Evolutionary conservation across 345 rosid species (phyloP), one percentile per base, ranked within the genome.

Genomic region (Eutrema japonicum): DNA sequence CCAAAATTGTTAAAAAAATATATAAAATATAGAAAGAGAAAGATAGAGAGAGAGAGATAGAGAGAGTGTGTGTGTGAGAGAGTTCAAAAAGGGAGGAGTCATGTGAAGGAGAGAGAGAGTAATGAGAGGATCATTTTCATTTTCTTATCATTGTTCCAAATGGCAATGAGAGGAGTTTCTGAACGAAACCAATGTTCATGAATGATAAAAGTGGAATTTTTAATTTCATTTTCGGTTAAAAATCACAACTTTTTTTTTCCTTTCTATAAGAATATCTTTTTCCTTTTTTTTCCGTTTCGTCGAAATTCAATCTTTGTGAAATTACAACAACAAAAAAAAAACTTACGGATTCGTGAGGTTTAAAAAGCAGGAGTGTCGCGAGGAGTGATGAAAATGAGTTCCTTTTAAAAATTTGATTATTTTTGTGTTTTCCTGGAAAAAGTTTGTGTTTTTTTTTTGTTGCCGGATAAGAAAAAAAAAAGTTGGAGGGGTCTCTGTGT

Each of bases 401-500:
- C 52, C 70, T 79, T 76, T 64, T 58, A 22, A 2, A 47, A 38
- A 66, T 57, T 40, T 43, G 14, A 10, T 12, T 55, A 10, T 62
- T 14, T 69, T 45, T 5, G 29, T 8, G 36, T 56, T 54, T 79
- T 71, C 50, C 46, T 45, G 11, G 56, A 13, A 58, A 65, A 68
- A 61, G 72, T 73, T 72, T 48, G 46, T 70, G 5, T 51, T 65
- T 79, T 67, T 56, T 45, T 47, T 50, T 66, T 41, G 16, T 22
- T 22, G 26, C 8, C 11, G 33, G 53, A 77, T 48, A 59, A 78
- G 73, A 68, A 49, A 71, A 33, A 45, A 5, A 22, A 38, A 41
- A 4, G 77, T 69, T 64, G 82, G 79, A 70, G 58, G 79, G 77
- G 83, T 82, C 87, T 83, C 87, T 83, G 13, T 83, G 77, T 85